phyloP scores from a whole-genome alignment of 257 asterid genomes.

The Fraxinus cuspidata region DNA sequence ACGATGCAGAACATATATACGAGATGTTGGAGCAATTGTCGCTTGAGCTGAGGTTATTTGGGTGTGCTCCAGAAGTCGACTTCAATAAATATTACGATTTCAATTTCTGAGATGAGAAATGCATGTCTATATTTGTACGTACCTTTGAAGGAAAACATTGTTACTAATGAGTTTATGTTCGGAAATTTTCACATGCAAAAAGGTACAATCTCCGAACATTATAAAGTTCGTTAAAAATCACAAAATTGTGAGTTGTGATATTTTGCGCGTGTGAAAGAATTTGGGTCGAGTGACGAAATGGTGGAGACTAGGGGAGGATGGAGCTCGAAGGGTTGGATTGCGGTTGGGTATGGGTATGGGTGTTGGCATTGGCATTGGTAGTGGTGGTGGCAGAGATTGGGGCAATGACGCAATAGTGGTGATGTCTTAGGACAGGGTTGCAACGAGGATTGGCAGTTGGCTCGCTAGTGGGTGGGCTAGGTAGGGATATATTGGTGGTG shows the following conservation, averaged over 20 bases:
- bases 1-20: conserved; percentile 39
- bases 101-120: conserved; percentile 1
- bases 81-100: conserved; percentile 23
- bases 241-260: background rate
- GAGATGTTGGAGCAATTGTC: conserved; percentile 49
- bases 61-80: conserved; percentile 25
- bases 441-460: background rate
- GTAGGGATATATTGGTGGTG: no score
- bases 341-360: background rate
- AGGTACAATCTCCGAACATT: no score
- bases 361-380: no score
- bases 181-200: background rate
- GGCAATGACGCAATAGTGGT: no score
- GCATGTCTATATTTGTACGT: background rate
- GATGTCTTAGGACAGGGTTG: background rate
- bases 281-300: background rate
- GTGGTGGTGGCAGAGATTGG: no score
- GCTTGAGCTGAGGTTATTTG: conserved; percentile 36
- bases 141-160: background rate
- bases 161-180: no score
- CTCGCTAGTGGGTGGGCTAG: no score
- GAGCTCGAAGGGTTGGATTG: background rate
- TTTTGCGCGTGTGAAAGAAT: background rate
- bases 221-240: background rate
- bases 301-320: background rate